phyloP scores from a whole-genome alignment of 2,329 filamentous ascomycete species.

The Zopfia rhizophila region DNA sequence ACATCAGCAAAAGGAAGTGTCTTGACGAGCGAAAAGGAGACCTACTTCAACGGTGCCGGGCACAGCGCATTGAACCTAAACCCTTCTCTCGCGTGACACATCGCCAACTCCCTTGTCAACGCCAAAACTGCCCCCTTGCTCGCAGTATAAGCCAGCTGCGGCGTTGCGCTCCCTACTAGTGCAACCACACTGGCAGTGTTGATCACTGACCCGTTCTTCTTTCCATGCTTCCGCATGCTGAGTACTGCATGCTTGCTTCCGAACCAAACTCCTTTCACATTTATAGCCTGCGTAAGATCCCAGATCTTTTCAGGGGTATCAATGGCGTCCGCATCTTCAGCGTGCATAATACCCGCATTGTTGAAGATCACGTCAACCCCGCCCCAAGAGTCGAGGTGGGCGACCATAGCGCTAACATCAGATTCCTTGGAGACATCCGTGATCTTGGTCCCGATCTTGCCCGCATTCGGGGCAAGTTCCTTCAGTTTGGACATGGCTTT shows the following conservation, averaged over 20 bases:
- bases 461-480: constrained; percentile 70
- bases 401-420: constrained; percentile 79
- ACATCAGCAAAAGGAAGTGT: not conserved
- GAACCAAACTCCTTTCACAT: constrained; percentile 98
- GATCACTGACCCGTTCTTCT: constrained; percentile 84
- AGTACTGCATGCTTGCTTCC: constrained; percentile 92
- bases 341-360: constrained; percentile 98
- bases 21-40: constrained; percentile 4
- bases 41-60: constrained; percentile 84
- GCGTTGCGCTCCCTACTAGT: constrained; percentile 85
- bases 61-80: constrained; percentile 92
- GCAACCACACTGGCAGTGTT: constrained; percentile 93
- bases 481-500: constrained; percentile 80
- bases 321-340: constrained; percentile 71
- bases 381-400: constrained; percentile 82
- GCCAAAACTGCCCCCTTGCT: constrained; percentile 93
- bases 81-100: constrained; percentile 89
- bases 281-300: constrained; percentile 93
- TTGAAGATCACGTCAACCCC: constrained; percentile 95
- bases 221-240: constrained; percentile 80
- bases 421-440: constrained; percentile 89
- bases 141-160: constrained; percentile 91
- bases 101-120: constrained; percentile 88
- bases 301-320: constrained; percentile 90
- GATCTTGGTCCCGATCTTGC: constrained; percentile 69